phyloP scores from a whole-genome alignment of 352 stramenopile species.

The Lagenidium giganteum region DNA sequence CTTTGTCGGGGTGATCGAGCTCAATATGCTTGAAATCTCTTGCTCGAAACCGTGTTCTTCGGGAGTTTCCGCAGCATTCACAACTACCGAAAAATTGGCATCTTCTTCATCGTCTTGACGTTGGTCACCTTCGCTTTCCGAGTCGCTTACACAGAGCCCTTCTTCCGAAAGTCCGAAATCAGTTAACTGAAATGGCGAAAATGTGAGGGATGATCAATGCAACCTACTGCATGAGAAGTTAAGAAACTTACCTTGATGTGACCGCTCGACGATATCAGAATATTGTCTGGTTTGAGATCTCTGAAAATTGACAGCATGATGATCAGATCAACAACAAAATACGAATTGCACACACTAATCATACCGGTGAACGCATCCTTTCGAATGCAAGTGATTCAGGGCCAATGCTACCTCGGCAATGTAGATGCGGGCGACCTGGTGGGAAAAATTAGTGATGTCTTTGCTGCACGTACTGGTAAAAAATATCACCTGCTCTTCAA shows the following conservation, averaged over 20 bases:
- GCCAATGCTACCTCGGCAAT: conserved; percentile 85
- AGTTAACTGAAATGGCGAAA: conserved; percentile 65
- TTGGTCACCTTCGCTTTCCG: conserved; percentile 23
- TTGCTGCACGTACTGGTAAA: too few species aligned
- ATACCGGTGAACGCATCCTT: conserved; percentile 81
- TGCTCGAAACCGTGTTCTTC: conserved; percentile 19
- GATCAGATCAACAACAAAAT: not conserved
- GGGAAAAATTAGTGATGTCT: too few species aligned
- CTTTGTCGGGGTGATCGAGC: conserved; percentile 10
- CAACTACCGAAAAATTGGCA: not conserved
- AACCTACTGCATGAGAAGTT: not conserved
- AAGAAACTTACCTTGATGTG: conserved; percentile 71
- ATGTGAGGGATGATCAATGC: too few species aligned
- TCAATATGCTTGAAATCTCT: conserved; percentile 6
- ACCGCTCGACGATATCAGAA: conserved; percentile 81
- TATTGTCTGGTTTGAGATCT: conserved; percentile 89
- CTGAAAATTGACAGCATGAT: conserved; percentile 20
- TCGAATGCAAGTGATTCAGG: conserved; percentile 81
- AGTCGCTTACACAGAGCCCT: conserved; percentile 49
- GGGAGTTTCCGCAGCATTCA: conserved; percentile 2
- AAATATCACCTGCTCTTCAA: conserved; percentile 74
- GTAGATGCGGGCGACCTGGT: conserved; percentile 79
- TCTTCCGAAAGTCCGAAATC: conserved; percentile 86
- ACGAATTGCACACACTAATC: not conserved
- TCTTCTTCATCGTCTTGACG: conserved; percentile 5